phyloP scores from a whole-genome alignment of 768 basidiomycete species.

The Kwoniella heveanensis region DNA sequence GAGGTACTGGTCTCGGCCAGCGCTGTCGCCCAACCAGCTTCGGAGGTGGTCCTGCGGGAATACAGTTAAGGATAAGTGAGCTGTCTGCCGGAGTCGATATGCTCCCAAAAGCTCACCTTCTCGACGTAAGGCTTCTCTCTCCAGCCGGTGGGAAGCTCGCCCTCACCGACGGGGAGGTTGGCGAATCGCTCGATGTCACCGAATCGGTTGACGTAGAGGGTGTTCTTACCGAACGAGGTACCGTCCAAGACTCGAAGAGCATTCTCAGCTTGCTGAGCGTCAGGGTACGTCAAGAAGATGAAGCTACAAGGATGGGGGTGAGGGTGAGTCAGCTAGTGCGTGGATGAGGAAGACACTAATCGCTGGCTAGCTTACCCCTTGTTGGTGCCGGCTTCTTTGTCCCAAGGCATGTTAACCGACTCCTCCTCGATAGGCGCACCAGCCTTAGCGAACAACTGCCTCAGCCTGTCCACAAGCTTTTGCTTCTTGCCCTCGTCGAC shows the following conservation, averaged over 20 bases:
- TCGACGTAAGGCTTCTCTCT: slow-evolving; percentile 50
- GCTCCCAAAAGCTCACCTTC: slow-evolving; percentile 24
- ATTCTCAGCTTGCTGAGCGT: slow-evolving; percentile 52
- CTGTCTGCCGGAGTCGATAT: background rate
- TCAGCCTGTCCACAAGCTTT: slow-evolving; percentile 74
- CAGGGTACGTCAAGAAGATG: slow-evolving; percentile 65
- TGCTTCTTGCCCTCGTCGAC: slow-evolving; percentile 85
- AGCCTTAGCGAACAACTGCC: slow-evolving; percentile 80
- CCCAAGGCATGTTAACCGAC: slow-evolving; percentile 85
- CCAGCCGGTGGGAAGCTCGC: slow-evolving; percentile 51
- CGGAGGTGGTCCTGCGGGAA: slow-evolving; percentile 82
- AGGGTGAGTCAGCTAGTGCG: too few relatives aligned
- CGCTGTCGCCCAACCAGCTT: slow-evolving; percentile 88
- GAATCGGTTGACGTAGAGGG: slow-evolving; percentile 81
- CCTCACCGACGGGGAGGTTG: slow-evolving; percentile 59
- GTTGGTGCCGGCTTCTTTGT: slow-evolving; percentile 76
- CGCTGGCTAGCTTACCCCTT: slow-evolving; percentile 71
- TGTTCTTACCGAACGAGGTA: slow-evolving; percentile 78
- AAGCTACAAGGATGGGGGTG: slow-evolving; percentile 61
- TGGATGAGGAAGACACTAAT: too few relatives aligned
- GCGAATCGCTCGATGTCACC: slow-evolving; percentile 83
- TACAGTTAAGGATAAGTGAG: slow-evolving; percentile 29
- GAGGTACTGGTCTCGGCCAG: slow-evolving; percentile 93
- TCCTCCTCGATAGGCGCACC: slow-evolving; percentile 75
- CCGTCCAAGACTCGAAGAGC: slow-evolving; percentile 56